Percentiles rank a stretch among this genome's conserved stretches.
These are phyloP conservation scores for Lachancea thermotolerans DNA, from an alignment of 805 yeast genomes.

Conservation along the genomic window DNA sequence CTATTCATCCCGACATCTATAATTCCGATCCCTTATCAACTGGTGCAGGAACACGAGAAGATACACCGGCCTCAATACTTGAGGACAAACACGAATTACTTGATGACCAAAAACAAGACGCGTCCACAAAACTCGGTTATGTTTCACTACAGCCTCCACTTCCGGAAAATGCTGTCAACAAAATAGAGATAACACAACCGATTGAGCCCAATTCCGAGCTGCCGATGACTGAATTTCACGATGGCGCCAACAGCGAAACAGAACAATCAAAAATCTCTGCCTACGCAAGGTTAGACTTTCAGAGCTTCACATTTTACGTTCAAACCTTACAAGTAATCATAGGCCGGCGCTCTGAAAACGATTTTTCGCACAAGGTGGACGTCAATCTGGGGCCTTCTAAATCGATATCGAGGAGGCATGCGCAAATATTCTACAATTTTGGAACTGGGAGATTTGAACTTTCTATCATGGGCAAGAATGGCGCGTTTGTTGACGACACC, in stretches of 20 bases:
- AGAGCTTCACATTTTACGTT: slow-evolving; percentile 86
- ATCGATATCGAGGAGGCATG: slow-evolving; percentile 90
- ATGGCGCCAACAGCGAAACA: slow-evolving; percentile 9
- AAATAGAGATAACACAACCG: not conserved
- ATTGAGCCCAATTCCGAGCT: slow-evolving; percentile 6
- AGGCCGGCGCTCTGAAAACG: slow-evolving; percentile 81
- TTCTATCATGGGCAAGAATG: slow-evolving; percentile 88
- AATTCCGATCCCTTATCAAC: slow-evolving; percentile 2
- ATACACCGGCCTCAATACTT: slow-evolving; percentile 22
- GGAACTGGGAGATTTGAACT: slow-evolving; percentile 93
- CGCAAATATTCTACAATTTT: slow-evolving; percentile 91
- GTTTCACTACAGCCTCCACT: slow-evolving; percentile 4
- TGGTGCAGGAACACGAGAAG: slow-evolving; percentile 11
- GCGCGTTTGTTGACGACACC: slow-evolving; percentile 89
- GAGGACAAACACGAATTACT: not conserved
- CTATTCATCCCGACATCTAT: not conserved
- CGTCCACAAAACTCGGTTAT: slow-evolving; percentile 1
- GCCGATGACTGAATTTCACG: slow-evolving; percentile 5
- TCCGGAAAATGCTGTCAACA: slow-evolving; percentile 5
- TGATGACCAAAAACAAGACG: not conserved
- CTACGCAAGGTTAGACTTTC: slow-evolving; percentile 79
- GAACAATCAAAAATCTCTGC: slow-evolving; percentile 39
- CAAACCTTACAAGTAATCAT: slow-evolving; percentile 91
- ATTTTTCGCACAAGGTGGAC: slow-evolving; percentile 67
- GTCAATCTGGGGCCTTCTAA: slow-evolving; percentile 89